Base-by-base conservation (phyloP, 1,284 basidiomycete species). In the Ganoderma meredithae region DNA sequence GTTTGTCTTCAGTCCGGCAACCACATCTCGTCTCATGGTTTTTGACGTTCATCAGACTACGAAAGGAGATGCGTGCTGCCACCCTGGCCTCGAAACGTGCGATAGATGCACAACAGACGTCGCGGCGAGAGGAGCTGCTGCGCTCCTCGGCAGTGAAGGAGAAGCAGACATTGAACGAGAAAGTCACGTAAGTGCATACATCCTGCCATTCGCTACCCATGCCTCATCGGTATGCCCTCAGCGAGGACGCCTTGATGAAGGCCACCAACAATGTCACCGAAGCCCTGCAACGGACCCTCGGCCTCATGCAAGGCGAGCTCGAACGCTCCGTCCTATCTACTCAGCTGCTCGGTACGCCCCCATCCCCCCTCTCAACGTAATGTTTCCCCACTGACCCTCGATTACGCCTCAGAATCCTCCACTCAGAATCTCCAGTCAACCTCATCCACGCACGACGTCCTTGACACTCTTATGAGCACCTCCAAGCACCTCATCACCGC, bases 241-340 rank as follows among this genome's bases (percentile, higher is more conserved):
- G 91, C 9, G 95, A 95, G 71, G 95, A 98, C 73, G 87, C 87
- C 0, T 84, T 98, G 10, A 96, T 96, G 91, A 91, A 90, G 72
- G 90, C 95, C 31, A 95, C 91, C 68, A 88, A 93, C 73, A 89
- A 97, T 72, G 94, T 98, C 15, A 97, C 96, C 0, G 91, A 93
- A 60, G 89, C 95, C 1, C 82, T 98, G 5, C 89, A 93, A 62
- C 87, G 95, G 41, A 98, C 96, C 7, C 87, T 96, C 36, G 86
- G 84, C 22, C 82, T 95, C 10, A 95, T 98, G 92, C 95, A 97
- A 80, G 88, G 88, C 59, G 96, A 98, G 76, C 88, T 98, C 2
- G 94, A 98, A 76, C 88, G 90, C 41, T 96, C 95, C 0, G 94
- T 97, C 13, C 83, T 97, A 56, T 90, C 93, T 1, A 86, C 85